Evolutionary conservation across 768 basidiomycete species (phyloP).

Genomic region (Filobasidium wieringae): DNA sequence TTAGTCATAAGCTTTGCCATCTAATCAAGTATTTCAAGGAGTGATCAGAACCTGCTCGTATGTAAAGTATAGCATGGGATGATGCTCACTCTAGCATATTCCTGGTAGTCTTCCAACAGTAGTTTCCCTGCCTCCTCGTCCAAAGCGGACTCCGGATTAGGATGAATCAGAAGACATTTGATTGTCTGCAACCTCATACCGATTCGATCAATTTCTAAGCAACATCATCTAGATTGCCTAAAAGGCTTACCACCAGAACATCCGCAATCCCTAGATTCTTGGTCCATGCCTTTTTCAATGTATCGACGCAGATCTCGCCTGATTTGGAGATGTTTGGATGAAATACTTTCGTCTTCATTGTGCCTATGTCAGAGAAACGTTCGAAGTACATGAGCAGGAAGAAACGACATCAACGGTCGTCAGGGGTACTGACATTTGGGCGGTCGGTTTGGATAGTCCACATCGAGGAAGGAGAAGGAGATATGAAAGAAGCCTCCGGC

Average conservation of each 20-base stretch:
- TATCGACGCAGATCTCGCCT: conserved; percentile 95
- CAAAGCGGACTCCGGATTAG: conserved; percentile 89
- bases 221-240: conserved; percentile 12
- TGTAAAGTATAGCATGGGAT: conserved; percentile 12
- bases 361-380: conserved; percentile 47
- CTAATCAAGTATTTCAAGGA: conserved; percentile 1
- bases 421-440: conserved; percentile 62
- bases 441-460: conserved; percentile 85
- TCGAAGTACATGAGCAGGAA: background rate
- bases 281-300: conserved; percentile 95
- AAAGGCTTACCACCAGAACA: conserved; percentile 52
- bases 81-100: conserved; percentile 50
- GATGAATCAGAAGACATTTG: conserved; percentile 90
- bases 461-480: conserved; percentile 69
- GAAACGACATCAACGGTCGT: background rate
- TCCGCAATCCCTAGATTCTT: conserved; percentile 78
- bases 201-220: background rate
- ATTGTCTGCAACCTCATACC: conserved; percentile 47
- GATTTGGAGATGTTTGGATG: conserved; percentile 84
- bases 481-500: conserved; percentile 59
- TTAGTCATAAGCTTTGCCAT: conserved; percentile 38
- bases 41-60: conserved; percentile 4
- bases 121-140: conserved; percentile 94
- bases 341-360: conserved; percentile 89
- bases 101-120: conserved; percentile 71